Evolutionary conservation across 1,139 yeast genomes (phyloP).

Genomic region (Kodamaea sp.): DNA sequence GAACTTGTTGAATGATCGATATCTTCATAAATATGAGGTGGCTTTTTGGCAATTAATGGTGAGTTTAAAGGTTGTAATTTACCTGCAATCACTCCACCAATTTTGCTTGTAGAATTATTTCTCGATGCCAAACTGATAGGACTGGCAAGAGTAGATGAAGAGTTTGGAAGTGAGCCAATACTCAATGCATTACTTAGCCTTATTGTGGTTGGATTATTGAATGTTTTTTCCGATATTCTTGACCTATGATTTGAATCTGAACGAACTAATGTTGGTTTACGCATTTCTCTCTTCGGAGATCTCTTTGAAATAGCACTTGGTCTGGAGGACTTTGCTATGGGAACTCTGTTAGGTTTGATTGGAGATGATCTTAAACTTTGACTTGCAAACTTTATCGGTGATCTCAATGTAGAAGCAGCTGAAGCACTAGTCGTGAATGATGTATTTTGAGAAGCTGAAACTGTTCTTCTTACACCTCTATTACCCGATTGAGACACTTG

Average conservation of each 20-base stretch:
- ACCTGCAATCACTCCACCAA: conserved; percentile 12
- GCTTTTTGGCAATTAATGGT: conserved; percentile 18
- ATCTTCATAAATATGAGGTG: conserved; percentile 7
- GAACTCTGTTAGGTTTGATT: too few species aligned
- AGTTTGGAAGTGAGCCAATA: conserved; percentile 7
- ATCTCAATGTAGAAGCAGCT: background rate
- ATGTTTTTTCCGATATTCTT: conserved; percentile 6
- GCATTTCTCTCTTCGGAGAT: too few species aligned
- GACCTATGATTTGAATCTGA: background rate
- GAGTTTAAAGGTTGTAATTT: conserved; percentile 31
- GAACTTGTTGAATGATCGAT: background rate
- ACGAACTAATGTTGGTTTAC: background rate
- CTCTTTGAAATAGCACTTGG: too few species aligned
- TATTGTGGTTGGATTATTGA: conserved; percentile 16
- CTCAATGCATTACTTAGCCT: conserved; percentile 20
- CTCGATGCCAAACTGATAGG: conserved; percentile 16
- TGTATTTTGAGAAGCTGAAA: background rate
- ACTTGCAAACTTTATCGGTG: background rate
- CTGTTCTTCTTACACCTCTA: conserved; percentile 1
- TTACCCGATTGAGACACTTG: conserved; percentile 12
- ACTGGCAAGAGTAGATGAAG: conserved; percentile 17
- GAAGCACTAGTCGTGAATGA: background rate
- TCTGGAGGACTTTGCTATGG: too few species aligned
- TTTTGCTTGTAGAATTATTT: conserved; percentile 7
- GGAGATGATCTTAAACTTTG: background rate